Evolutionary conservation across 192 early-diverging fungal species (phyloP).

Genomic region (Bifiguratus adelaidae): DNA sequence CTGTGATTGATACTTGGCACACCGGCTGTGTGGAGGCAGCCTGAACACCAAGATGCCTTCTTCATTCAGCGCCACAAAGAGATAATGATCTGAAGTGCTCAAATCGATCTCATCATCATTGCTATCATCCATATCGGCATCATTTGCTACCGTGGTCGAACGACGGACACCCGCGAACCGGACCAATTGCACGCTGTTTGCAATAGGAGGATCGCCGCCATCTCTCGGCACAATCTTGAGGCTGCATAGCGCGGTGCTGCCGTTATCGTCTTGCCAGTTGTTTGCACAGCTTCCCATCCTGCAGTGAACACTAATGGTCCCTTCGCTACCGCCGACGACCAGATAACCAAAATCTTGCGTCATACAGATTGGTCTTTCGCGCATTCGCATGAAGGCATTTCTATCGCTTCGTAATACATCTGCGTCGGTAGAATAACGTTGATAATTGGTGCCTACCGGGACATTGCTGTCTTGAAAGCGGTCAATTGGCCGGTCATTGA

Average conservation of each 20-base stretch:
- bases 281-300: too few relatives aligned
- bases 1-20: background rate
- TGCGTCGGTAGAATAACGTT: background rate
- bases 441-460: too few relatives aligned
- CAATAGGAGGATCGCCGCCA: too few relatives aligned
- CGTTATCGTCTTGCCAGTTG: too few relatives aligned
- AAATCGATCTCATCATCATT: background rate
- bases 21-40: constrained; percentile 11
- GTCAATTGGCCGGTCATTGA: background rate
- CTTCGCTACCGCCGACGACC: constrained; percentile 24
- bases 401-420: too few relatives aligned
- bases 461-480: background rate
- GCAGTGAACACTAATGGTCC: constrained; percentile 27
- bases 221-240: too few relatives aligned
- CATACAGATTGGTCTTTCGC: constrained; percentile 31
- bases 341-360: constrained; percentile 33
- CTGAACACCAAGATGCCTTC: constrained; percentile 16
- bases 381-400: constrained; percentile 8
- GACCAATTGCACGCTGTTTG: constrained; percentile 1
- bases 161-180: constrained; percentile 16
- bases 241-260: too few relatives aligned
- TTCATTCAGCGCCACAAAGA: constrained; percentile 21
- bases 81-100: constrained; percentile 1
- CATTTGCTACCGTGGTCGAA: constrained; percentile 14
- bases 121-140: constrained; percentile 15